A percentile compares a stretch with the other conserved stretches of the same genome.
phyloP scores from a whole-genome alignment of 441 rosid genomes.

The Gossypium lobatum region DNA sequence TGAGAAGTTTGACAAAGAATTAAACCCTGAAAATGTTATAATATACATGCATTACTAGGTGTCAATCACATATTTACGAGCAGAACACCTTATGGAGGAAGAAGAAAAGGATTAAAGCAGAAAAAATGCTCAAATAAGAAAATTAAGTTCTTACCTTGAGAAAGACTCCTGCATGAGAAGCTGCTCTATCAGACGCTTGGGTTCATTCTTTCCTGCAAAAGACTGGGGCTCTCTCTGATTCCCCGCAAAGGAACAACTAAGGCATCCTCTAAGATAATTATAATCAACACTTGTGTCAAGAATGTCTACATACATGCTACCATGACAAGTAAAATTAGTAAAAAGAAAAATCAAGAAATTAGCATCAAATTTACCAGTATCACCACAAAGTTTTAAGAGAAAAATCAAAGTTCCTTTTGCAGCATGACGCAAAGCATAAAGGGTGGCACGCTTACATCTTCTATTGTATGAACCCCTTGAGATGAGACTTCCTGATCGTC shows the following conservation, averaged over 20 bases:
- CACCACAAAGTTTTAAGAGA: slow-evolving; percentile 1
- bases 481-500: slow-evolving; percentile 22
- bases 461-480: slow-evolving; percentile 28
- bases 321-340: not conserved
- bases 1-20: not conserved
- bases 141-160: slow-evolving; percentile 50
- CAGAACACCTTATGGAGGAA: not conserved
- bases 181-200: slow-evolving; percentile 67
- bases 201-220: slow-evolving; percentile 33
- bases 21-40: not conserved
- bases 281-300: not conserved
- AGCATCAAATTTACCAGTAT: not conserved
- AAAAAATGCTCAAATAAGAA: slow-evolving; percentile 13
- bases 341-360: not conserved
- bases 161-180: slow-evolving; percentile 72
- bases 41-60: not conserved
- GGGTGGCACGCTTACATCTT: slow-evolving; percentile 28
- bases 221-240: slow-evolving; percentile 24
- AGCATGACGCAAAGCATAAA: slow-evolving; percentile 4
- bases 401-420: not conserved
- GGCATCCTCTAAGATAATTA: not conserved
- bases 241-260: slow-evolving; percentile 7
- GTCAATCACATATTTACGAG: not conserved
- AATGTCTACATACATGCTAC: not conserved
- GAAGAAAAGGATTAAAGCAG: not conserved